Conservation (phyloP, 495 filamentous ascomycete genomes). For the Schizothecium vesticola region DNA sequence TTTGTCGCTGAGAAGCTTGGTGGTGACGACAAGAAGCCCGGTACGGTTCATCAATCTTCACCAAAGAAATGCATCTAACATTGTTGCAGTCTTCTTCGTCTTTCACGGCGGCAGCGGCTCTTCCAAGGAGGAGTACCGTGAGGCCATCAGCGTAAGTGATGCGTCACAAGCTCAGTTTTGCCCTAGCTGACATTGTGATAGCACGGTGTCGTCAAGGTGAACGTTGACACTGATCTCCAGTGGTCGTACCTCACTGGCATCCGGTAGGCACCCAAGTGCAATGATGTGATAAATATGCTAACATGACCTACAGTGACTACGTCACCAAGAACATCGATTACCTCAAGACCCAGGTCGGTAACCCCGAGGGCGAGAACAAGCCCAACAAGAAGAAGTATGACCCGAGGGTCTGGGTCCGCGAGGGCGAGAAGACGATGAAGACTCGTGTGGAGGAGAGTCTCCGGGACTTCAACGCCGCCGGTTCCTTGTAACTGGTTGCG, state of each 20-base stretch:
- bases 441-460: slow-evolving; percentile 73
- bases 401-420: slow-evolving; percentile 72
- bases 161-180: background rate
- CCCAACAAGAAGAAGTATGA: slow-evolving; percentile 98
- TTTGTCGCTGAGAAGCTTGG: slow-evolving; percentile 70
- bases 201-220: slow-evolving; percentile 91
- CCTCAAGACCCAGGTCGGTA: slow-evolving; percentile 76
- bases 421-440: slow-evolving; percentile 96
- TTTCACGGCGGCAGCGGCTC: slow-evolving; percentile 97
- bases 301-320: slow-evolving; percentile 54
- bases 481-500: slow-evolving; percentile 61
- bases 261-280: slow-evolving; percentile 37
- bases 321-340: slow-evolving; percentile 93
- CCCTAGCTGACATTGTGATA: background rate
- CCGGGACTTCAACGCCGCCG: slow-evolving; percentile 85
- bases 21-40: slow-evolving; percentile 68
- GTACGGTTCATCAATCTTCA: background rate
- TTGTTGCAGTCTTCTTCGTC: slow-evolving; percentile 72
- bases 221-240: slow-evolving; percentile 81
- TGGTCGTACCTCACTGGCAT: slow-evolving; percentile 84
- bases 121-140: slow-evolving; percentile 76
- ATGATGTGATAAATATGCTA: background rate
- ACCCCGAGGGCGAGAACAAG: slow-evolving; percentile 92
- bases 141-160: slow-evolving; percentile 59
- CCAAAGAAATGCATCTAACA: background rate